A percentile compares a stretch with the other conserved stretches of the same genome.
phyloP scores from a whole-genome alignment of 1,284 basidiomycete species.

The Cerioporus squamosus region DNA sequence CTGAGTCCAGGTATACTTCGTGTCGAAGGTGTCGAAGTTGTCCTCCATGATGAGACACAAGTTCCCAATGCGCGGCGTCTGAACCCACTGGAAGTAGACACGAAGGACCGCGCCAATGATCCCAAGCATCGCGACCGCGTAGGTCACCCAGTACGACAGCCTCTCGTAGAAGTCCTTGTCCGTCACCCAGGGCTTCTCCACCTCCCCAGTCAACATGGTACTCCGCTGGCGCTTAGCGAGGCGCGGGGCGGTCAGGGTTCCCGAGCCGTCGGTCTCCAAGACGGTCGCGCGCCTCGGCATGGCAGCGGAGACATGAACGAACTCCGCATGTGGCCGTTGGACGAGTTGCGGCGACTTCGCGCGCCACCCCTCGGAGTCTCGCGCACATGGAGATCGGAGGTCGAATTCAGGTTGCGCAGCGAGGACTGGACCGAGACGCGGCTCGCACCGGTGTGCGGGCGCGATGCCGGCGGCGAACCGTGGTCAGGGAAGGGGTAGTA shows the following conservation, averaged over 20 bases:
- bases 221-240: constrained; percentile 62
- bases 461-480: constrained; percentile 20
- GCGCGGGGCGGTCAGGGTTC: constrained; percentile 22
- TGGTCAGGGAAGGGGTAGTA: constrained; percentile 38
- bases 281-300: constrained; percentile 32
- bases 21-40: constrained; percentile 72
- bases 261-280: constrained; percentile 18
- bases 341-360: constrained; percentile 22
- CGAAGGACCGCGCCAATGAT: constrained; percentile 48
- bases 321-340: constrained; percentile 32
- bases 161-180: constrained; percentile 64
- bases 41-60: constrained; percentile 81
- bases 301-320: constrained; percentile 39
- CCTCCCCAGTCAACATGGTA: constrained; percentile 63
- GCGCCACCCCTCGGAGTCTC: constrained; percentile 21
- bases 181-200: constrained; percentile 75
- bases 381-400: constrained; percentile 25
- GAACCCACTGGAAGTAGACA: constrained; percentile 58
- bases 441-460: constrained; percentile 27
- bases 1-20: constrained; percentile 69
- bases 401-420: constrained; percentile 25
- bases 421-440: constrained; percentile 29
- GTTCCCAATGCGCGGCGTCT: constrained; percentile 56
- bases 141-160: constrained; percentile 73
- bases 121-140: constrained; percentile 56